Conservation (phyloP, 768 basidiomycete species). For the Naganishia onofrii region DNA sequence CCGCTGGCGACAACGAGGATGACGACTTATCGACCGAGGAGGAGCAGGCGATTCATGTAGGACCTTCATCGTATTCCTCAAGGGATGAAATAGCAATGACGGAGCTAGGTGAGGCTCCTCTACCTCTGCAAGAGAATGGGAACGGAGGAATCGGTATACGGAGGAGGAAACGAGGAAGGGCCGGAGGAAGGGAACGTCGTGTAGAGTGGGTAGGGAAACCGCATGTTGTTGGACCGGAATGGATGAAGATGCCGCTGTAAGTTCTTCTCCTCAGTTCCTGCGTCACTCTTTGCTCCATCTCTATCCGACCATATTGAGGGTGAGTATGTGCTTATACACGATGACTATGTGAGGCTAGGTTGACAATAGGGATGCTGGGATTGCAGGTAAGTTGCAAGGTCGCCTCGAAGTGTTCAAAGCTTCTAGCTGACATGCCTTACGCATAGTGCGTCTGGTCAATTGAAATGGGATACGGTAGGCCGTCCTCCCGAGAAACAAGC, state of each 20-base stretch:
- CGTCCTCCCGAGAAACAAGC: not conserved
- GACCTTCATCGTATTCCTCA: not conserved
- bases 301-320: no score
- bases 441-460: slow-evolving; percentile 71
- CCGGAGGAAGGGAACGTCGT: not conserved
- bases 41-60: slow-evolving; percentile 17
- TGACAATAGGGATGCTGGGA: slow-evolving; percentile 77
- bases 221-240: slow-evolving; percentile 49
- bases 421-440: not conserved
- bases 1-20: not conserved
- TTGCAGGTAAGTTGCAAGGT: slow-evolving; percentile 61
- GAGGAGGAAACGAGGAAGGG: not conserved
- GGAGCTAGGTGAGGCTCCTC: slow-evolving; percentile 2
- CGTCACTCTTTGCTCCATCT: no score
- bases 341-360: slow-evolving; percentile 2
- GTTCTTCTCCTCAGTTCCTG: not conserved
- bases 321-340: not conserved
- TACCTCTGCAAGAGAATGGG: no score
- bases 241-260: slow-evolving; percentile 46
- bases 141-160: no score
- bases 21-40: not conserved
- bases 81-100: slow-evolving; percentile 10
- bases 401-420: not conserved
- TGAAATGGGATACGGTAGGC: slow-evolving; percentile 81
- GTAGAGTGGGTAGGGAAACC: slow-evolving; percentile 51